A percentile compares a stretch with the other conserved stretches of the same genome.
Conservation (phyloP, 1,284 basidiomycete genomes). For the Inonotus hispidus region DNA sequence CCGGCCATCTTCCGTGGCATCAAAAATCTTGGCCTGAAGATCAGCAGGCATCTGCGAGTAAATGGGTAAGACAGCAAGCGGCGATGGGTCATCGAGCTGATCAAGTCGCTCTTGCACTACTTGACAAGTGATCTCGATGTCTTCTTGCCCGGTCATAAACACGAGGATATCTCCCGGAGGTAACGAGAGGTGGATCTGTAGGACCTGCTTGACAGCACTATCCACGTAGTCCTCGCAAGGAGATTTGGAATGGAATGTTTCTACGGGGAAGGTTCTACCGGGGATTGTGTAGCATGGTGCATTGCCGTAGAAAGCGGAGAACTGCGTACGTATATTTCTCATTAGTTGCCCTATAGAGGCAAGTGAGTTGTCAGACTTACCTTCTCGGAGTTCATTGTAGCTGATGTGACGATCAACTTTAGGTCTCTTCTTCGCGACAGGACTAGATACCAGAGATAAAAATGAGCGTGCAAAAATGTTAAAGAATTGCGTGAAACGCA, state of each 20-base stretch:
- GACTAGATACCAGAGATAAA: too few relatives aligned
- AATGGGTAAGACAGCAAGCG: constrained; percentile 79
- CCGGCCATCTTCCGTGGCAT: constrained; percentile 67
- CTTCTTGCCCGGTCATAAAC: constrained; percentile 97
- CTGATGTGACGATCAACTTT: constrained; percentile 98
- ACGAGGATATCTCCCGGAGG: constrained; percentile 90
- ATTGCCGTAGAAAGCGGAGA: too few relatives aligned
- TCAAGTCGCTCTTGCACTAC: constrained; percentile 92
- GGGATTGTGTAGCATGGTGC: constrained; percentile 96
- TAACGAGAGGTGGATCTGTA: constrained; percentile 97
- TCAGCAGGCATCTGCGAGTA: constrained; percentile 92
- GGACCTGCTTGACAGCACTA: constrained; percentile 91
- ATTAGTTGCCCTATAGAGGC: too few relatives aligned
- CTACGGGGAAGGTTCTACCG: constrained; percentile 94
- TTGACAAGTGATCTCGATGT: constrained; percentile 95
- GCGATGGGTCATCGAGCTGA: constrained; percentile 63
- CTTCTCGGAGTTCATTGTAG: constrained; percentile 31
- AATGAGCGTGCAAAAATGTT: too few relatives aligned
- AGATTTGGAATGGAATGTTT: constrained; percentile 94
- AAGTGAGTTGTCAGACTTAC: too few relatives aligned
- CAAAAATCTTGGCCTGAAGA: constrained; percentile 95
- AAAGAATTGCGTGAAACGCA: too few relatives aligned
- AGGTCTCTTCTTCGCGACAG: constrained; percentile 84
- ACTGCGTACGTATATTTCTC: too few relatives aligned
- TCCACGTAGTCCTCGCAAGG: constrained; percentile 97